Base-by-base conservation (phyloP, 164 flowering plant genomes). In the Nymphaea thermarum region DNA sequence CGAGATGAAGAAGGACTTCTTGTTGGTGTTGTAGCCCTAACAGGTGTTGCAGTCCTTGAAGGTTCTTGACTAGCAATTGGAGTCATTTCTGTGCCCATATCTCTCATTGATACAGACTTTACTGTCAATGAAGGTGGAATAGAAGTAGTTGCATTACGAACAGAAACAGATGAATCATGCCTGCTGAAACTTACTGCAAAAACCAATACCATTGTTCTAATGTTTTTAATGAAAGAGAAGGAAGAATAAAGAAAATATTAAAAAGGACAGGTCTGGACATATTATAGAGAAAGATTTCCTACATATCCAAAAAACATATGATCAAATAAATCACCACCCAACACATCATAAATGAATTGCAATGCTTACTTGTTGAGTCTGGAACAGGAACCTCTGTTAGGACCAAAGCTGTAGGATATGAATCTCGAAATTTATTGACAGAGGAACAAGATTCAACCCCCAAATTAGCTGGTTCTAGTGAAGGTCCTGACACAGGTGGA, bases 21-120 rank as follows among this genome's bases (percentile, higher is more conserved):
- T 1, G 71, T 74, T 25, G 96, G 98, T 16, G 98, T 83, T 65
- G 96, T 83, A 72, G 83, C 85, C 73, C 85, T 80, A 71, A 86
- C 85, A 57, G 98, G 98, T 60, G 96, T 92, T 71, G 87, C 91
- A 60, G 81, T 90, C 73, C 98, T 84, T 15, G 98, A 92, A 74
- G 98, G 96, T 74, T 92, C 98, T 77, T 86, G 96, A 71, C 98
- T 92, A 10, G 98, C 87, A 71, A 85, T 77, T 43, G 96, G 98
- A 47, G 96, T 92, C 98, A 92, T 92, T 78, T 92, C 98, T 70
- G 96, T 92, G 44, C 98, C 98, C 98, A 92, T 92, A 68, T 92
- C 98, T 79, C 98, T 92, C 96, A 92, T 90, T 42, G 90, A 92
- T 42, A 92, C 91, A 18, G 98, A 92, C 66, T 95, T 82, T 43